Evolutionary conservation across 495 filamentous ascomycete species (phyloP).

Genomic region (Aspergillus avenaceus): DNA sequence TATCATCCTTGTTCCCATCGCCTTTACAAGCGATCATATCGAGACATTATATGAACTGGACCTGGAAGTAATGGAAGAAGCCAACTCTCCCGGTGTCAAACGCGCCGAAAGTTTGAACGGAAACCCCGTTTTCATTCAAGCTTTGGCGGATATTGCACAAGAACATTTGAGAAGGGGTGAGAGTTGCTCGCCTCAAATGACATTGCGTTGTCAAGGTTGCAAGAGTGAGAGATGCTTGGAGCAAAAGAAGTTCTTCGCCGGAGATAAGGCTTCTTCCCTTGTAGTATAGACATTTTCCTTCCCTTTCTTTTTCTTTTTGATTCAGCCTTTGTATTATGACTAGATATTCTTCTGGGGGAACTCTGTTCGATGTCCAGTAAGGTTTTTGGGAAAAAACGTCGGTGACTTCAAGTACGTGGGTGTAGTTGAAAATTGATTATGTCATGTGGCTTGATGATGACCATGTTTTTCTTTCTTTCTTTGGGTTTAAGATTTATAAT

Average conservation of each 20-base stretch:
- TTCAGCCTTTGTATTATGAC: background rate
- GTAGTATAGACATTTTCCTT: conserved; percentile 24
- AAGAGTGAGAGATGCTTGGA: conserved; percentile 83
- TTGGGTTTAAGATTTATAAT: too few species aligned
- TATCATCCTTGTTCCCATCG: conserved; percentile 88
- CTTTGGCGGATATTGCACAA: conserved; percentile 81
- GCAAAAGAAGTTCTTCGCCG: conserved; percentile 90
- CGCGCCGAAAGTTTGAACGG: conserved; percentile 92
- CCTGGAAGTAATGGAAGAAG: conserved; percentile 90
- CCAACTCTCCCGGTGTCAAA: conserved; percentile 74
- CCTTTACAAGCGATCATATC: conserved; percentile 98
- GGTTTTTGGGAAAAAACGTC: background rate
- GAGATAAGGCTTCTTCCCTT: conserved; percentile 31
- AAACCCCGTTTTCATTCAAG: conserved; percentile 84
- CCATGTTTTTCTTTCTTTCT: too few species aligned
- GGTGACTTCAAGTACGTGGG: too few species aligned
- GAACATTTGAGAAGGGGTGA: conserved; percentile 68
- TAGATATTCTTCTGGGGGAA: background rate
- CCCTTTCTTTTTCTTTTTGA: background rate
- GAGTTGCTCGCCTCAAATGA: conserved; percentile 77
- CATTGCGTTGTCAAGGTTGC: conserved; percentile 88
- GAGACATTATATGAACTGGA: conserved; percentile 97
- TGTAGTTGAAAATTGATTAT: too few species aligned
- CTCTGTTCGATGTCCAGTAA: background rate
- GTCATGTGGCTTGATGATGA: too few species aligned